These are phyloP conservation scores for Cercospora berteroae DNA, from an alignment of 2,329 filamentous ascomycete species.

Conservation along the genomic window DNA sequence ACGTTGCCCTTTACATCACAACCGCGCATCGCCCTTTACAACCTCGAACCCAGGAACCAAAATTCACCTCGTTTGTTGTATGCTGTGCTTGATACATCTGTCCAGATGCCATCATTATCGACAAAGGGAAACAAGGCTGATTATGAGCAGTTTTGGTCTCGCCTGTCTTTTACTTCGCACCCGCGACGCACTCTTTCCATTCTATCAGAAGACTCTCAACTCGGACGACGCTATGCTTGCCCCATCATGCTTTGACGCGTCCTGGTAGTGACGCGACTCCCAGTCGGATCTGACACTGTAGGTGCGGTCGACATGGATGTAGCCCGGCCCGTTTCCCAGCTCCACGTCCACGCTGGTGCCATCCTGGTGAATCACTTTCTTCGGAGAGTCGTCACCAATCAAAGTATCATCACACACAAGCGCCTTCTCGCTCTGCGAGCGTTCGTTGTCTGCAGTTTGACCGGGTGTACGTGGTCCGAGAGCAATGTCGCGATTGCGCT, in stretches of 20 bases:
- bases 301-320: constrained; percentile 28
- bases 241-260: constrained; percentile 6
- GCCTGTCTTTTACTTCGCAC: constrained; percentile 2
- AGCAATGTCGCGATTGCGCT: constrained; percentile 17
- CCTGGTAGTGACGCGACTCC: constrained; percentile 10
- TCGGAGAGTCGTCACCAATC: constrained; percentile 21
- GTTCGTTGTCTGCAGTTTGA: constrained; percentile 14
- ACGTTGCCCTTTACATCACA: background rate
- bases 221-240: constrained; percentile 14
- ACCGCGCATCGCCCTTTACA: background rate
- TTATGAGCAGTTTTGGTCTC: constrained; percentile 7
- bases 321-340: constrained; percentile 24
- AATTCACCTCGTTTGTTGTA: background rate
- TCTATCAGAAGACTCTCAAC: constrained; percentile 11
- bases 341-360: constrained; percentile 27
- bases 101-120: background rate
- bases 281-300: constrained; percentile 28
- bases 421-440: constrained; percentile 24
- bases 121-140: constrained; percentile 15
- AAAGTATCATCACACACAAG: constrained; percentile 27
- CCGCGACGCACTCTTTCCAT: background rate
- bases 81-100: background rate
- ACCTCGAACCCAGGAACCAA: background rate
- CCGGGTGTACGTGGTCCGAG: constrained; percentile 17
- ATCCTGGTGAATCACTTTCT: constrained; percentile 19